A percentile compares a stretch with the other conserved stretches of the same genome.
Evolutionary conservation across 129 eudicot species (phyloP).

Genomic region (Mikania micrantha): DNA sequence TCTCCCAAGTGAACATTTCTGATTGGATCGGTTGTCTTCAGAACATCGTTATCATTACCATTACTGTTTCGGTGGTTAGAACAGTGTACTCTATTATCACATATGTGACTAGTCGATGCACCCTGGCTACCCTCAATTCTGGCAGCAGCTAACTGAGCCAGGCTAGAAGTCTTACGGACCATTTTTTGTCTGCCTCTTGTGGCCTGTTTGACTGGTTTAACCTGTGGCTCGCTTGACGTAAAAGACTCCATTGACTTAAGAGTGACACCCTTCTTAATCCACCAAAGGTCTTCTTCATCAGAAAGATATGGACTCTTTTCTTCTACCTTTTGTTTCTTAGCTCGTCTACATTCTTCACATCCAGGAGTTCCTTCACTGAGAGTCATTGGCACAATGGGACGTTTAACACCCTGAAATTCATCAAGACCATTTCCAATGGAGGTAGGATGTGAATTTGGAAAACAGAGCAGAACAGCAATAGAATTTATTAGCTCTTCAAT

Average conservation of each 20-base stretch:
- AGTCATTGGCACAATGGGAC: conserved; percentile 33
- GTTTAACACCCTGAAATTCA: conserved; percentile 44
- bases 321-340: conserved; percentile 73
- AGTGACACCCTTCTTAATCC: conserved; percentile 60
- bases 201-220: conserved; percentile 74
- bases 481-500: conserved; percentile 62
- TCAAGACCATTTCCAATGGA: conserved; percentile 37
- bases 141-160: conserved; percentile 86
- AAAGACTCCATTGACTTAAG: conserved; percentile 24
- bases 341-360: conserved; percentile 90
- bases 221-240: conserved; percentile 39
- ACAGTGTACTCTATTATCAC: conserved; percentile 74
- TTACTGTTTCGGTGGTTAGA: conserved; percentile 60
- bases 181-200: conserved; percentile 79
- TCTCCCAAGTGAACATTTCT: conserved; percentile 31
- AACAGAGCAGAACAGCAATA: conserved; percentile 50
- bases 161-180: conserved; percentile 89
- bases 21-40: conserved; percentile 36
- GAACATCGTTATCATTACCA: conserved; percentile 37
- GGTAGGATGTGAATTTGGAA: conserved; percentile 39
- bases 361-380: conserved; percentile 75
- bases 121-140: conserved; percentile 96
- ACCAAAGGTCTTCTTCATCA: conserved; percentile 88
- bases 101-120: conserved; percentile 98
- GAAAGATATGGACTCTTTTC: conserved; percentile 47